A percentile compares a stretch with the other conserved stretches of the same genome.
Evolutionary conservation across 177 flowering plant species (phyloP).

Genomic region (Tripterygium wilfordii): DNA sequence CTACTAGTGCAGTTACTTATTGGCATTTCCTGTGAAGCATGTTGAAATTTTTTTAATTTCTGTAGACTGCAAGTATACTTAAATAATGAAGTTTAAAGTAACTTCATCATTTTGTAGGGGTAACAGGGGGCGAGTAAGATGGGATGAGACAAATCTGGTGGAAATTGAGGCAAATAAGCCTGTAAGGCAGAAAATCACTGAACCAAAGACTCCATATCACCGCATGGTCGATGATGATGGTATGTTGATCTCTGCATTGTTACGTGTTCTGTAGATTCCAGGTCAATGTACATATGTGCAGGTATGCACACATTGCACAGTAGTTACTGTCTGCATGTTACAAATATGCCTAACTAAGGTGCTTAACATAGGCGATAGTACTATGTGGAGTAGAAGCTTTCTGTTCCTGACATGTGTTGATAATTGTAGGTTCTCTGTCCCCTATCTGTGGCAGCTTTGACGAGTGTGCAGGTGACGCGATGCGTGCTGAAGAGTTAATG

Average conservation of each 20-base stretch:
- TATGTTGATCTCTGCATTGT: slow-evolving; percentile 14
- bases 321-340: no score
- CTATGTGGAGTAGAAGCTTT: no score
- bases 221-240: slow-evolving; percentile 89
- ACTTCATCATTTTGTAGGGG: not conserved
- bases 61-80: not conserved
- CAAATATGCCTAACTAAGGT: no score
- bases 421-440: slow-evolving; percentile 59
- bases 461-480: slow-evolving; percentile 37
- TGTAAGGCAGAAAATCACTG: slow-evolving; percentile 97
- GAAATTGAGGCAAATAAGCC: slow-evolving; percentile 96
- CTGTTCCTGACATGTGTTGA: no score
- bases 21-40: no score
- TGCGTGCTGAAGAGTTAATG: slow-evolving; percentile 71
- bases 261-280: no score
- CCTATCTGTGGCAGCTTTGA: slow-evolving; percentile 50
- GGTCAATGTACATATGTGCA: no score
- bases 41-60: no score
- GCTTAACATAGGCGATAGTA: no score
- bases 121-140: slow-evolving; percentile 66
- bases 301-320: no score
- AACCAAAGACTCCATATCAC: slow-evolving; percentile 99
- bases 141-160: slow-evolving; percentile 89
- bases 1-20: no score
- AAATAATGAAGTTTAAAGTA: not conserved